Conservation (phyloP, 2,329 filamentous ascomycete genomes). For the Penicillium occitanis region DNA sequence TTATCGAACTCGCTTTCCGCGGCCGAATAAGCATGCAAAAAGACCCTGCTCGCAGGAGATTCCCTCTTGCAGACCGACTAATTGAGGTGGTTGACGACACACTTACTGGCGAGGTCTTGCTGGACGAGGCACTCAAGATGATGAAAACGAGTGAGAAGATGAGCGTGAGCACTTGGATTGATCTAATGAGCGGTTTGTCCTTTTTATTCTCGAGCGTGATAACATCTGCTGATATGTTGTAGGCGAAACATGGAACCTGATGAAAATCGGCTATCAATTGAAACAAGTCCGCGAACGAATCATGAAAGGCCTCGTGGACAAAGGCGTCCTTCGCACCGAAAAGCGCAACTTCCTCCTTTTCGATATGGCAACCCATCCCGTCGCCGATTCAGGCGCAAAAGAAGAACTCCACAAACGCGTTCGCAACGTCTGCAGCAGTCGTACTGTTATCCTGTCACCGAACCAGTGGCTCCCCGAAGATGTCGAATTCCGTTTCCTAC, state of each 20-base stretch:
- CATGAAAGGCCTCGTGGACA: conserved; percentile 96
- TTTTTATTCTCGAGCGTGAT: conserved; percentile 8
- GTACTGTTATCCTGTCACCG: conserved; percentile 83
- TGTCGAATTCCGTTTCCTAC: conserved; percentile 87
- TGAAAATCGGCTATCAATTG: conserved; percentile 99
- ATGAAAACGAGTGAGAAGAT: conserved; percentile 99
- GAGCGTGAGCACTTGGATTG: conserved; percentile 99
- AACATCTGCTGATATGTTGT: conserved; percentile 25
- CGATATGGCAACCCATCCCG: conserved; percentile 98
- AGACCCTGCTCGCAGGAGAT: conserved; percentile 85
- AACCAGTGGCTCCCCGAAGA: conserved; percentile 91
- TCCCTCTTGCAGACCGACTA: conserved; percentile 85
- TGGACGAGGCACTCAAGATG: conserved; percentile 98
- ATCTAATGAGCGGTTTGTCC: conserved; percentile 88
- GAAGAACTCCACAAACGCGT: conserved; percentile 94
- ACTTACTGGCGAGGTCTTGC: conserved; percentile 90
- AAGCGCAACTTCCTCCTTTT: conserved; percentile 99
- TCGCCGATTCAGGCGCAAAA: conserved; percentile 94
- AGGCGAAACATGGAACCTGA: conserved; percentile 99
- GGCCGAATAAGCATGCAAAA: conserved; percentile 98
- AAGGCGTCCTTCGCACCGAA: conserved; percentile 96
- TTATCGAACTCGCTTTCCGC: conserved; percentile 93
- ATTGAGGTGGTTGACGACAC: conserved; percentile 98
- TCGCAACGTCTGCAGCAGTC: conserved; percentile 85
- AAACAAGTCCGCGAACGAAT: conserved; percentile 98